phyloP scores from a whole-genome alignment of 1,284 basidiomycete genomes.

The Porogramme epimiltina region DNA sequence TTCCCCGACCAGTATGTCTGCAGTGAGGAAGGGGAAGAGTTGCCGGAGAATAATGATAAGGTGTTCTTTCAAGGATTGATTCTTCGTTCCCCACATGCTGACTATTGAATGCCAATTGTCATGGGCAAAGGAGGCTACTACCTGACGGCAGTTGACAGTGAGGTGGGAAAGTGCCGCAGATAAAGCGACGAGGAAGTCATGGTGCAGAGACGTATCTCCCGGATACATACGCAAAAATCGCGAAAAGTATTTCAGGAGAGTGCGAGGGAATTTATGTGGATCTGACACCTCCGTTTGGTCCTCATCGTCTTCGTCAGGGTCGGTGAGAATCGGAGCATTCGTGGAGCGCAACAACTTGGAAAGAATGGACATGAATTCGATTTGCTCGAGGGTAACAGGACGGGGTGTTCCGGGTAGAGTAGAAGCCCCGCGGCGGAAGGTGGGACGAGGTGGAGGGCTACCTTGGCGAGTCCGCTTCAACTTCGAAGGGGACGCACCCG shows the following conservation, averaged over 20 bases:
- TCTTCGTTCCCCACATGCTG: constrained; percentile 76
- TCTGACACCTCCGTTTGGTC: not conserved
- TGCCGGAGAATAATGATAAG: constrained; percentile 69
- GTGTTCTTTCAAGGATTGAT: constrained; percentile 65
- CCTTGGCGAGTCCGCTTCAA: constrained; percentile 6
- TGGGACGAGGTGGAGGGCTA: constrained; percentile 3
- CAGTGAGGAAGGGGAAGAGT: constrained; percentile 73
- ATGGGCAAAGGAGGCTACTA: constrained; percentile 60
- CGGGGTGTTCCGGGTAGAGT: constrained; percentile 13
- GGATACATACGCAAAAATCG: constrained; percentile 69
- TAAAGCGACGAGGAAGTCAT: constrained; percentile 70
- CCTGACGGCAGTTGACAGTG: constrained; percentile 67
- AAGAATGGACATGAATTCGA: constrained; percentile 71
- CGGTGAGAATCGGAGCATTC: constrained; percentile 53
- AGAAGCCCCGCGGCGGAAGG: constrained; percentile 5
- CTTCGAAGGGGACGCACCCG: constrained; percentile 4
- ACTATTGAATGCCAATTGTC: constrained; percentile 68
- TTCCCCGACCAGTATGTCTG: constrained; percentile 12
- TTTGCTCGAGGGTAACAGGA: constrained; percentile 60
- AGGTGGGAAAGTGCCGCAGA: constrained; percentile 71
- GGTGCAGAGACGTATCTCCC: constrained; percentile 72
- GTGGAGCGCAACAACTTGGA: constrained; percentile 65
- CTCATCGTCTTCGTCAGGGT: not conserved
- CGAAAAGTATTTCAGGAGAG: constrained; percentile 39
- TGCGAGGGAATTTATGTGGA: constrained; percentile 10